Percentiles rank a stretch among this genome's conserved stretches.
Evolutionary conservation across 2,329 filamentous ascomycete genomes (phyloP).

Genomic region (Pyrenophora seminiperda): DNA sequence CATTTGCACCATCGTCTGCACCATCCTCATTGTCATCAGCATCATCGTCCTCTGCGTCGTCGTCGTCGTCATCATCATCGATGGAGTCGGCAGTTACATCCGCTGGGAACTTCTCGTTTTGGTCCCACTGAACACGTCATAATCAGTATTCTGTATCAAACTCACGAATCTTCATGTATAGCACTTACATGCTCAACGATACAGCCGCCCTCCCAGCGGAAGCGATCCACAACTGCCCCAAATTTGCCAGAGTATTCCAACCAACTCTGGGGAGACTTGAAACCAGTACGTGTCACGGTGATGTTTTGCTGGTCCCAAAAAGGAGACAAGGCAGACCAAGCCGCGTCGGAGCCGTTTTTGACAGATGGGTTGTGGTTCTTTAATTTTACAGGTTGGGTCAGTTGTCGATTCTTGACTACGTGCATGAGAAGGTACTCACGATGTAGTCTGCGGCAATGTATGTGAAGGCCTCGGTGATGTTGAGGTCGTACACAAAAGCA

Average conservation of each 20-base stretch:
- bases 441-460: constrained; percentile 37
- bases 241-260: constrained; percentile 33
- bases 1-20: too few species aligned
- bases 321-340: constrained; percentile 33
- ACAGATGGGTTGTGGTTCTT: constrained; percentile 40
- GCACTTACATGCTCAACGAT: constrained; percentile 42
- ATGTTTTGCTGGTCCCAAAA: constrained; percentile 33
- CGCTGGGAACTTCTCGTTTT: constrained; percentile 32
- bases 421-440: constrained; percentile 15
- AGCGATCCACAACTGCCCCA: constrained; percentile 37
- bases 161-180: neutral
- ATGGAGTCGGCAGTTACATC: too few species aligned
- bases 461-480: constrained; percentile 37
- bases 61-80: too few species aligned
- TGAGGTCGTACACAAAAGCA: constrained; percentile 36
- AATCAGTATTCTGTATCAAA: neutral
- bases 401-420: neutral
- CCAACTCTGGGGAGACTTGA: constrained; percentile 32
- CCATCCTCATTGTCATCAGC: too few species aligned
- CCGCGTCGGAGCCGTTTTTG: constrained; percentile 37
- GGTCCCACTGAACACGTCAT: constrained; percentile 30
- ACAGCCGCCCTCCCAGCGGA: constrained; percentile 39
- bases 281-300: constrained; percentile 29
- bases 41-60: too few species aligned
- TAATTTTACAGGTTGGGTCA: too few species aligned